phyloP scores from a whole-genome alignment of 106 monocot genomes.

The Apostasia shenzhenica region DNA sequence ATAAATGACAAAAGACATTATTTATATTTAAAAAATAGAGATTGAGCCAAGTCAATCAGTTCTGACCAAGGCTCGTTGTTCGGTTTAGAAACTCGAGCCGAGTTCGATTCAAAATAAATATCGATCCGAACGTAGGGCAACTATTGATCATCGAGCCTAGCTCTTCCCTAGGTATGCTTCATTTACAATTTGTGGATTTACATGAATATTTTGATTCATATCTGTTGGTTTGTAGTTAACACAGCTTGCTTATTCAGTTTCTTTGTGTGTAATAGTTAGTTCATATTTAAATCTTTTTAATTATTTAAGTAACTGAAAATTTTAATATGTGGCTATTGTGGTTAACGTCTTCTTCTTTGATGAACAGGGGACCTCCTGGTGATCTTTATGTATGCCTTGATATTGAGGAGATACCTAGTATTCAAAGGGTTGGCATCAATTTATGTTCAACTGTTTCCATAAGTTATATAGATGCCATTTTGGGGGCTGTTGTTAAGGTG shows the following conservation, averaged over 20 bases:
- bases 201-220: neutral
- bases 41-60: no score
- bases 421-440: conserved; percentile 91
- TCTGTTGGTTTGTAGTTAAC: neutral
- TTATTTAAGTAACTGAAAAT: neutral
- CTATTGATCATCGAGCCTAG: no score
- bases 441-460: conserved; percentile 71
- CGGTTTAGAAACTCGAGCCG: no score
- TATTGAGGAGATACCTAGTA: conserved; percentile 74
- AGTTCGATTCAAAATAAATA: no score
- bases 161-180: no score
- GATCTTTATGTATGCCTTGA: conserved; percentile 98
- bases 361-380: conserved; percentile 78
- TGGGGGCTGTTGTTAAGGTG: conserved; percentile 78
- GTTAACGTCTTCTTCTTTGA: conserved; percentile 3
- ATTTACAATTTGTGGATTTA: neutral
- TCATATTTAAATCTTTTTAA: neutral
- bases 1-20: no score
- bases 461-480: conserved; percentile 83
- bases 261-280: neutral
- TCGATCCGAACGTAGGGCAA: no score
- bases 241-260: neutral
- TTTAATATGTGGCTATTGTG: neutral
- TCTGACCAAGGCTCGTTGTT: no score
- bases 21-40: no score